Conservation (phyloP, 352 stramenopile species). For the Pythium rishiriense region DNA sequence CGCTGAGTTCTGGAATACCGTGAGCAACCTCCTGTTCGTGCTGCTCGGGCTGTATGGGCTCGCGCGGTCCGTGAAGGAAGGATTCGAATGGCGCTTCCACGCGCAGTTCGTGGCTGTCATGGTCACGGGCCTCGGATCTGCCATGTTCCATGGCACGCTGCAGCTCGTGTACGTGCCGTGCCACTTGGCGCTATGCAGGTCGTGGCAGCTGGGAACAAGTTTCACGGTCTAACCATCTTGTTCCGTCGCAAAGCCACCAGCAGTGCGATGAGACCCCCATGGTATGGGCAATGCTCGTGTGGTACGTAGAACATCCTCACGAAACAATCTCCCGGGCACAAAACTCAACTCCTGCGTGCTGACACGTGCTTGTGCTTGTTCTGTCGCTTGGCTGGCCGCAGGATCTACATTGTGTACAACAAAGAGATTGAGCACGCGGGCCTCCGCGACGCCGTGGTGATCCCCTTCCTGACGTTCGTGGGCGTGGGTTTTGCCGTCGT, state of each 20-base stretch:
- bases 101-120: conserved; percentile 68
- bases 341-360: background rate
- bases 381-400: conserved; percentile 9
- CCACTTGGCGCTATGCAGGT: too few relatives aligned
- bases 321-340: background rate
- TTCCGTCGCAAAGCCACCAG: conserved; percentile 35
- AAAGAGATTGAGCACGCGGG: conserved; percentile 59
- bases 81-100: conserved; percentile 77
- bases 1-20: conserved; percentile 88
- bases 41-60: conserved; percentile 74
- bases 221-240: background rate
- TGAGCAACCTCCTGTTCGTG: conserved; percentile 82
- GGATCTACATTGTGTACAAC: conserved; percentile 79
- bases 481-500: conserved; percentile 72
- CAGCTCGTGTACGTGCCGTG: conserved; percentile 42
- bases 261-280: conserved; percentile 85
- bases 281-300: conserved; percentile 79
- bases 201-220: too few relatives aligned
- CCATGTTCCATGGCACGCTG: conserved; percentile 86
- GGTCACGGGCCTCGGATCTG: conserved; percentile 75
- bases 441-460: conserved; percentile 45
- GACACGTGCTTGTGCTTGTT: background rate
- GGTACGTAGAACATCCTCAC: conserved; percentile 33
- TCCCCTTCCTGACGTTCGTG: conserved; percentile 42
- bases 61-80: conserved; percentile 53